Base-by-base conservation (phyloP, 2,329 filamentous ascomycete genomes). In the Nemania abortiva region DNA sequence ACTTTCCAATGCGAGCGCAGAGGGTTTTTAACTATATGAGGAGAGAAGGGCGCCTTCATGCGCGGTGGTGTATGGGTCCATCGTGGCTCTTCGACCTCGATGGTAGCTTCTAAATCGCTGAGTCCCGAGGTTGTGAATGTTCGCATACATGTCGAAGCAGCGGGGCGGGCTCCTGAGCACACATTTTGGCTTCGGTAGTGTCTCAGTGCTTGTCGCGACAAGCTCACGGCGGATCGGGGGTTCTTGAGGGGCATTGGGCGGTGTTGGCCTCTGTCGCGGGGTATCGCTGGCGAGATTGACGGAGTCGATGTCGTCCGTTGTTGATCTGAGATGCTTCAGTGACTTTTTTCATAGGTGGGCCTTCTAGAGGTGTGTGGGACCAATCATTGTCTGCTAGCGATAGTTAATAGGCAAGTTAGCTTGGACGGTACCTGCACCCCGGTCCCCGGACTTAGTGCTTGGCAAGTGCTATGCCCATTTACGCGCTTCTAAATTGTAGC, bases 21-120 rank as follows among this genome's bases (percentile, higher is more conserved):
- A 62, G 83, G 88, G 76, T 85, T 83, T 81, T 82, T 89, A 77
- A 83, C 85, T 72, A 82, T 86, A 82, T 83, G 89, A 79, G 85
- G 87, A 73, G 82, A 90, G 83, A 93, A 88, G 0, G 90, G 88
- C 3, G 90, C 90, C 81, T 90, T 92, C 85, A 93, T 91, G 66
- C 82, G 84, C 71, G 87, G 82, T 10, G 92, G 92, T 7, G 92
- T 94, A 76, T 90, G 86, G 11, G 88, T 85, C 92, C 92, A 94
- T 83, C 91, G 85, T 59, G 91, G 91, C n/a, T 52, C 42, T 1
- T 72, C 63, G 24, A 65, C 47, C 1, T 71, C 60, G 31, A n/a
- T n/a, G n/a, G n/a, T n/a, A n/a, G 73, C 50, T 45, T 74, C 65
- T 31, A 55, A 57, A 42, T 58, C 71, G 70, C 31, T 68, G 20